phyloP scores from a whole-genome alignment of 179 eudicot genomes.

The Gypsophila paniculata region DNA sequence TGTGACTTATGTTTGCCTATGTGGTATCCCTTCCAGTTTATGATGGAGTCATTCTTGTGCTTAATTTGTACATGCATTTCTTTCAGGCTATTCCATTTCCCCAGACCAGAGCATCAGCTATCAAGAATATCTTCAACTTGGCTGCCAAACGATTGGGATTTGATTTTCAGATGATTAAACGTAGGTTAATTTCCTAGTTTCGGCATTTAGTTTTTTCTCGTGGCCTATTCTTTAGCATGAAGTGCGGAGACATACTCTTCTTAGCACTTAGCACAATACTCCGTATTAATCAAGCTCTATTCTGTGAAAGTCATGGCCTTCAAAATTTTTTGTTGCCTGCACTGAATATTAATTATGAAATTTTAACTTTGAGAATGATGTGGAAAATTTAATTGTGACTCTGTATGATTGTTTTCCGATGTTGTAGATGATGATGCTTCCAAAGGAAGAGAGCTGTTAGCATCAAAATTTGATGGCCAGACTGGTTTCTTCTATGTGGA shows the following conservation, averaged over 20 bases:
- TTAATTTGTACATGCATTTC: constrained; percentile 13
- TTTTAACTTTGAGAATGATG: neutral
- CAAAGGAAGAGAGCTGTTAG: constrained; percentile 53
- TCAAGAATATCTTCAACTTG: constrained; percentile 66
- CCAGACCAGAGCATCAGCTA: constrained; percentile 51
- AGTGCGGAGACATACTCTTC: too few species aligned
- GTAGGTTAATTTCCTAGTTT: constrained; percentile 33
- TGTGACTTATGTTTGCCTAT: neutral
- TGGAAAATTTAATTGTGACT: neutral
- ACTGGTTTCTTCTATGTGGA: constrained; percentile 82
- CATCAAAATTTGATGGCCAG: constrained; percentile 44
- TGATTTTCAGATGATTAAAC: constrained; percentile 51
- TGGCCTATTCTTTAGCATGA: neutral
- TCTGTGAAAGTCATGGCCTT: too few species aligned
- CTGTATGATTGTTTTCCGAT: constrained; percentile 17
- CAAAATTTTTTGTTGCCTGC: too few species aligned
- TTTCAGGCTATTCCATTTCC: constrained; percentile 86
- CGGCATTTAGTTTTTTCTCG: neutral
- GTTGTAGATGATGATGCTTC: constrained; percentile 40
- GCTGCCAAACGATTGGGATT: constrained; percentile 87
- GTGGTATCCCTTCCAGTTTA: constrained; percentile 11
- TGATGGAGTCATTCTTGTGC: neutral
- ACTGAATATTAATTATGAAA: too few species aligned
- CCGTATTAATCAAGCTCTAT: too few species aligned
- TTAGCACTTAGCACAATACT: too few species aligned